Evolutionary conservation across 2,329 filamentous ascomycete genomes (phyloP).

Genomic region (Hymenoscyphus fraxineus): DNA sequence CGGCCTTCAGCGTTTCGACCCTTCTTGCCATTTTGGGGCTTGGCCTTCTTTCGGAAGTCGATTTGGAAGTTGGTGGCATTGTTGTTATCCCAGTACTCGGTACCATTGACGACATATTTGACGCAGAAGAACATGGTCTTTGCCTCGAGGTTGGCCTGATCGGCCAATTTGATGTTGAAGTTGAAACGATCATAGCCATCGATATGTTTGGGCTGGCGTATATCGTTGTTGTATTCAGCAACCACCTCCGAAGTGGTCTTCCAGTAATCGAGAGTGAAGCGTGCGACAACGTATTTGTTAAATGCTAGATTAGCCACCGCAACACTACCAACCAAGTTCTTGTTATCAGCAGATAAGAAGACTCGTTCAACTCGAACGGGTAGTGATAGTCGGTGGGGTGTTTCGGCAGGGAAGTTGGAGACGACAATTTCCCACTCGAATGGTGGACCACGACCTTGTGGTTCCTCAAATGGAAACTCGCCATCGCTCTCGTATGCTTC

Average conservation of each 20-base stretch:
- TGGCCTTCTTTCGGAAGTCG: constrained; percentile 79
- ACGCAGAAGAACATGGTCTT: constrained; percentile 94
- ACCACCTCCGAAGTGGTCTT: constrained; percentile 93
- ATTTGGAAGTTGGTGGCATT: constrained; percentile 82
- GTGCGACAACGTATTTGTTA: constrained; percentile 81
- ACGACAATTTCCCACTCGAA: constrained; percentile 87
- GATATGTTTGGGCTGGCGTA: constrained; percentile 60
- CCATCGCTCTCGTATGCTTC: constrained; percentile 82
- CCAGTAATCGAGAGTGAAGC: constrained; percentile 97
- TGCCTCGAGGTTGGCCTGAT: constrained; percentile 83
- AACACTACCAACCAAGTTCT: constrained; percentile 77
- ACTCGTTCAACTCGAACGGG: constrained; percentile 82
- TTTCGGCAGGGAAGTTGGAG: constrained; percentile 74
- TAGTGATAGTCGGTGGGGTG: constrained; percentile 55
- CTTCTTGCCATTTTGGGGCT: constrained; percentile 57
- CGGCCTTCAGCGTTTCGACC: constrained; percentile 48
- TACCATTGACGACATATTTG: constrained; percentile 77
- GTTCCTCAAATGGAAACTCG: constrained; percentile 79
- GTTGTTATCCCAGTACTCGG: constrained; percentile 97
- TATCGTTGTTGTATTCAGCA: constrained; percentile 81
- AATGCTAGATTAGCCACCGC: constrained; percentile 87
- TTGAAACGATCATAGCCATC: constrained; percentile 82
- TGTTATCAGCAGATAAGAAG: constrained; percentile 83
- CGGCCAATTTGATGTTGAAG: constrained; percentile 89
- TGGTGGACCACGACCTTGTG: constrained; percentile 42